Base-by-base conservation (phyloP, 441 rosid genomes). In the Adansonia rubrostipa region DNA sequence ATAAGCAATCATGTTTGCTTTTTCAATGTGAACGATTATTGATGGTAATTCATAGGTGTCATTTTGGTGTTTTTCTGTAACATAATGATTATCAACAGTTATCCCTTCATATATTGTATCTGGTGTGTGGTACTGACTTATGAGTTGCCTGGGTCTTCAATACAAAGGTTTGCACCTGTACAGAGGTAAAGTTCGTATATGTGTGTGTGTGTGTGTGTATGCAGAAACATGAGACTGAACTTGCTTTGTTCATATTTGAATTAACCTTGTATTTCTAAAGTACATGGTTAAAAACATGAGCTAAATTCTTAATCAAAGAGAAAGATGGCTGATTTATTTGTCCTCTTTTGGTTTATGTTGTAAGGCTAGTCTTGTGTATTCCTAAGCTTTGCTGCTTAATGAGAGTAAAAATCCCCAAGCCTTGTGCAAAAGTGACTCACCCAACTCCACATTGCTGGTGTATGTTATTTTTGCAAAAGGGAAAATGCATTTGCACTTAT, bases 141-240 rank as follows among this genome's bases (percentile, higher is more conserved):
- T 70, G 44, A 24, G 58, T 70, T 70, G 58, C 60, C 74, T 14
- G 58, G 58, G 44, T 70, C 58, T 70, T 70, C 74, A 50, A 24
- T 70, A 56, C 73, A 9, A 69, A 22, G 48, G 50, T 15, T 69
- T 69, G 36, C 11, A 22, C 73, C 73, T 0, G 19, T 69, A 48
- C 58, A 24, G n/a, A 44, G 71, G 33, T 66, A 17, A 19, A 22
- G 56, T 47, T 45, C n/a, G 33, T 68, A 45, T 36, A 5, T 36
- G 40, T 36, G 42, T 36, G 42, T 36, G 42, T 5, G 6, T 36
- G 6, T 36, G 3, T 36, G 0, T 36, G 0, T 36, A 36, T 53
- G 57, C 57, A 53, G 57, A 5, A 53, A 14, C 5, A 53, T 53
- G 57, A 53, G 17, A 53, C 57, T 53, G 15, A 14, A 14, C 15